A percentile compares a stretch with the other conserved stretches of the same genome.
phyloP scores from a whole-genome alignment of 106 monocot species.

The Ottelia alismoides region DNA sequence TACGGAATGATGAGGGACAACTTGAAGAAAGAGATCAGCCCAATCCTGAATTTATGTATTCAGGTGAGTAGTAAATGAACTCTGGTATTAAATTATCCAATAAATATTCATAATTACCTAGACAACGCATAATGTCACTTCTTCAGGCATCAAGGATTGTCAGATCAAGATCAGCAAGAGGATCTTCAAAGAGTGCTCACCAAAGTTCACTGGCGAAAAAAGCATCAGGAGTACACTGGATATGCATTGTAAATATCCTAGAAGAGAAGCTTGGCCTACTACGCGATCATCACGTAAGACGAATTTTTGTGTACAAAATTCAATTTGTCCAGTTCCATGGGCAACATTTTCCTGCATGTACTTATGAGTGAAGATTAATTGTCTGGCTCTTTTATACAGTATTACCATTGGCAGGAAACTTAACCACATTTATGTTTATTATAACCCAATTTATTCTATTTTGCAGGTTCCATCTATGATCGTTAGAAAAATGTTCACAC shows the following conservation, averaged over 20 bases:
- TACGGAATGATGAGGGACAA: slow-evolving; percentile 50
- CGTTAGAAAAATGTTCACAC: slow-evolving; percentile 68
- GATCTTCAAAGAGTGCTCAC: slow-evolving; percentile 55
- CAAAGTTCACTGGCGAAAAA: slow-evolving; percentile 56
- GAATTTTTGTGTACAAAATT: too few species aligned
- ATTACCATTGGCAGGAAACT: too few species aligned
- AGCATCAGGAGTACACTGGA: slow-evolving; percentile 81
- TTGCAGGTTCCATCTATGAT: slow-evolving; percentile 78
- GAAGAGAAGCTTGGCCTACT: slow-evolving; percentile 35
- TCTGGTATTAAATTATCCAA: too few species aligned
- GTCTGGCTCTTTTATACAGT: too few species aligned
- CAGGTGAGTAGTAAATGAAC: slow-evolving; percentile 16
- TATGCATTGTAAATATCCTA: slow-evolving; percentile 71
- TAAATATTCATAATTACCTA: too few species aligned
- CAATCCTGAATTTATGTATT: slow-evolving; percentile 34
- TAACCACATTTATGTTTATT: too few species aligned
- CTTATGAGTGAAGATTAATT: too few species aligned
- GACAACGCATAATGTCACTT: too few species aligned
- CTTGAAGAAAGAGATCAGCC: slow-evolving; percentile 40
- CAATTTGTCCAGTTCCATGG: too few species aligned
- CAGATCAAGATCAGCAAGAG: slow-evolving; percentile 46
- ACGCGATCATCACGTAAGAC: slow-evolving; percentile 59
- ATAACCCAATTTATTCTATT: too few species aligned
- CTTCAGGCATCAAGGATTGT: slow-evolving; percentile 61
- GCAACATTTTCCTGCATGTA: too few species aligned